Evolutionary conservation across 164 flowering plant genomes (phyloP), one percentile per base, ranked within the genome.

Genomic region (Akebia trifoliata): DNA sequence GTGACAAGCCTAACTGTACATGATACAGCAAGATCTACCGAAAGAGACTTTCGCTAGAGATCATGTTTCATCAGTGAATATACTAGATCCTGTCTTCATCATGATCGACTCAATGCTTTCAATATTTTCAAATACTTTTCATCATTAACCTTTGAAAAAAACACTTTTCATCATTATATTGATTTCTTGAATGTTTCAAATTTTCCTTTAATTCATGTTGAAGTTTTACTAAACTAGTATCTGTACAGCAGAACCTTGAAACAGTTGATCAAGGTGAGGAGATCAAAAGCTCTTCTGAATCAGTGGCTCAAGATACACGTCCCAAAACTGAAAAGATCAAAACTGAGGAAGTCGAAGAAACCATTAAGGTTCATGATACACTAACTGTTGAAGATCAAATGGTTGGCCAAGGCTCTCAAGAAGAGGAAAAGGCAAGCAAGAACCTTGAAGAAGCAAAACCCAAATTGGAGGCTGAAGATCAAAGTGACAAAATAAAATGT

Each of bases 191-290:
- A 26, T 14, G 14, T 29, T 31, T 11, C 28, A 10, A 0, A 10
- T n/a, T 34, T 12, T 34, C 8, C 12, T 52, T 52, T 18, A 26
- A 37, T 38, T 12, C 38, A 29, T 28, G 12, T 26, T 25, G 35
- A 44, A 39, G 15, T 31, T 38, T 46, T 43, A 65, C 43, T 56
- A 45, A 56, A 32, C 28, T 57, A 53, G 48, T 30, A 38, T 45
- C 8, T 59, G 17, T 55, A 48, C 7, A 58, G 61, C 69, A 73
- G 73, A 63, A 50, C 29, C 21, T 30, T 50, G 47, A 56, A 62
- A 46, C 38, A 65, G 36, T 18, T 24, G 54, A 55, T 61, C 53
- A 34, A 17, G 51, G 37, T 14, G 40, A 54, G 52, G 56, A 57
- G 39, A 26, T 55, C 26, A 38, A 59, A 54, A 18, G n/a, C 14